phyloP scores from a whole-genome alignment of 306 rosid species.

The Quillaja saponaria region DNA sequence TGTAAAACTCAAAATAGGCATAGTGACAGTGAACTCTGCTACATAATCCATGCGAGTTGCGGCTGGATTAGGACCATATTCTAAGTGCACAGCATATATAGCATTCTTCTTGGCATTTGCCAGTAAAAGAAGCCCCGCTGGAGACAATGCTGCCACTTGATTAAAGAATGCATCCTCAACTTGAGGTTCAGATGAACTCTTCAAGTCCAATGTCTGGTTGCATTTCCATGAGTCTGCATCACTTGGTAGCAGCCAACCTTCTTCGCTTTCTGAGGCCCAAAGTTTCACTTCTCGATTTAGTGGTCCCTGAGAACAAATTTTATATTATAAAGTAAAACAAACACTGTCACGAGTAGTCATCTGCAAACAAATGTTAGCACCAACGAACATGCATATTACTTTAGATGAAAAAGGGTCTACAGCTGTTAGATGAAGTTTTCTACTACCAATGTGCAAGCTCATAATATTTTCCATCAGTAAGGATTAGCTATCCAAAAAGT shows the following conservation, averaged over 20 bases:
- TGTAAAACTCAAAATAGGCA: conserved; percentile 96
- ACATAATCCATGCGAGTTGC: conserved; percentile 86
- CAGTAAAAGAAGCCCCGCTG: conserved; percentile 93
- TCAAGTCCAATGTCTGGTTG: conserved; percentile 81
- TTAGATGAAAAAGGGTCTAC: background rate
- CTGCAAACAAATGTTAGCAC: background rate
- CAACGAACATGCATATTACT: background rate
- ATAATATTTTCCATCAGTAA: background rate
- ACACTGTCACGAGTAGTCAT: background rate
- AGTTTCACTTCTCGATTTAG: conserved; percentile 90
- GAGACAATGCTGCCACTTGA: conserved; percentile 85
- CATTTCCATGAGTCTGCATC: conserved; percentile 90
- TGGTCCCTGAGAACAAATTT: conserved; percentile 61
- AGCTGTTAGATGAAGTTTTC: background rate
- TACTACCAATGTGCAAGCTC: background rate
- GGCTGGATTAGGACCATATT: conserved; percentile 81
- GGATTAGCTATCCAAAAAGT: too few species aligned
- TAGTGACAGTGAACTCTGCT: conserved; percentile 90
- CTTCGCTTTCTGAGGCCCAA: conserved; percentile 86
- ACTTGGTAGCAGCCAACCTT: conserved; percentile 92
- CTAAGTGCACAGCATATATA: conserved; percentile 90
- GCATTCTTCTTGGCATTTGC: conserved; percentile 99
- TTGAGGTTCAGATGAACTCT: conserved; percentile 74
- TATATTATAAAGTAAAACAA: conserved; percentile 4
- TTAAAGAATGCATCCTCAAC: conserved; percentile 89